A percentile compares a stretch with the other conserved stretches of the same genome.
Conservation (phyloP, 305 asterid genomes). For the Fraxinus xanthoxyloides region DNA sequence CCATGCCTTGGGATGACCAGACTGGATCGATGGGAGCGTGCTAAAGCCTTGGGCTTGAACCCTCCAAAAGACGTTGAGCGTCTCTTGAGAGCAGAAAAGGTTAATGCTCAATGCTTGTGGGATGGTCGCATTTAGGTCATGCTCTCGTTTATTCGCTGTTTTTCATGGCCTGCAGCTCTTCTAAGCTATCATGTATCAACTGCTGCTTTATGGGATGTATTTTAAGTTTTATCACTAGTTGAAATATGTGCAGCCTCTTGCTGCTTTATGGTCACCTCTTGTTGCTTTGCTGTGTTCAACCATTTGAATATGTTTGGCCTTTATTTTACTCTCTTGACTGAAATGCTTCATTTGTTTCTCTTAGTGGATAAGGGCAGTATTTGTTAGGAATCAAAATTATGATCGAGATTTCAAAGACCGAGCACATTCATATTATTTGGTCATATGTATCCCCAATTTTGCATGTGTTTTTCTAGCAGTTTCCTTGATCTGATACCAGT, state of each 20-base stretch:
- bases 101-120: constrained; percentile 60
- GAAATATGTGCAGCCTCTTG: constrained; percentile 17
- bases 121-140: constrained; percentile 61
- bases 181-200: not conserved
- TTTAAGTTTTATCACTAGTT: not conserved
- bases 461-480: not conserved
- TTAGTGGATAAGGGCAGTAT: not conserved
- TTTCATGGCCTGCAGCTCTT: not conserved
- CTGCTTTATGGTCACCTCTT: not conserved
- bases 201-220: not conserved
- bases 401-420: not conserved
- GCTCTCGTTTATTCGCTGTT: not conserved
- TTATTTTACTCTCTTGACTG: not conserved
- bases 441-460: not conserved
- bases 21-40: constrained; percentile 82
- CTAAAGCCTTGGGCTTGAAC: constrained; percentile 54
- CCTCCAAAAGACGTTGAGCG: constrained; percentile 59
- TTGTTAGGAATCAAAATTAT: not conserved
- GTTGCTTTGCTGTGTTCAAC: not conserved
- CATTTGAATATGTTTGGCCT: not conserved
- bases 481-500: not conserved
- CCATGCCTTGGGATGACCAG: constrained; percentile 85
- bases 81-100: constrained; percentile 46
- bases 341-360: not conserved
- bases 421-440: not conserved